Conservation (phyloP, 352 stramenopile genomes). For the Phytophthora sansomeana region DNA sequence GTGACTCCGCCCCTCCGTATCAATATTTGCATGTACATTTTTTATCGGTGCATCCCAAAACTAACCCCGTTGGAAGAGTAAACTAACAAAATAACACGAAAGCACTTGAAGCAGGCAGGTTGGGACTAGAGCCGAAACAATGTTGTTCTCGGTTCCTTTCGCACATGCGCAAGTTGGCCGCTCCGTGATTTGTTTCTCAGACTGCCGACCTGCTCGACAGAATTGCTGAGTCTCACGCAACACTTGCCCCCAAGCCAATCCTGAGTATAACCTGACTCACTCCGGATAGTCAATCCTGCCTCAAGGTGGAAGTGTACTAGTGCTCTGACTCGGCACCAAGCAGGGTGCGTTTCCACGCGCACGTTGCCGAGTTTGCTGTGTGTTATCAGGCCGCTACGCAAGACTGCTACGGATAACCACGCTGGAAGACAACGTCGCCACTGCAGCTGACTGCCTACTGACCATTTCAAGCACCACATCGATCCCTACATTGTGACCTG, state of each 20-base stretch:
- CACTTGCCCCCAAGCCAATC: background rate
- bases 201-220: too few relatives aligned
- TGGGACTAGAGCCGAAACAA: too few relatives aligned
- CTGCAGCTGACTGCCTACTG: background rate
- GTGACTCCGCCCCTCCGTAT: conserved; percentile 23
- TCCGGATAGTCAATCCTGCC: background rate
- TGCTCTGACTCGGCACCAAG: background rate
- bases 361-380: background rate
- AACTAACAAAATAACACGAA: conserved; percentile 39
- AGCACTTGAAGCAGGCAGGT: conserved; percentile 3
- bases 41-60: conserved; percentile 33
- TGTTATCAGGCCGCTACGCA: background rate
- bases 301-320: too few relatives aligned
- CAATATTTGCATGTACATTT: conserved; percentile 42
- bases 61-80: conserved; percentile 31
- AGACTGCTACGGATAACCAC: background rate
- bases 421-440: background rate
- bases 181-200: too few relatives aligned
- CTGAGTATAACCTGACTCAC: background rate
- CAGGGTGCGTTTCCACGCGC: conserved; percentile 11
- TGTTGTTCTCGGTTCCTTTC: too few relatives aligned
- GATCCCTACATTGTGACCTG: background rate
- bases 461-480: conserved; percentile 6
- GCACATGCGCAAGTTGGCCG: too few relatives aligned
- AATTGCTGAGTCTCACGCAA: too few relatives aligned